These are phyloP conservation scores for Plantago major DNA, from an alignment of 257 asterid genomes.

Conservation along the genomic window DNA sequence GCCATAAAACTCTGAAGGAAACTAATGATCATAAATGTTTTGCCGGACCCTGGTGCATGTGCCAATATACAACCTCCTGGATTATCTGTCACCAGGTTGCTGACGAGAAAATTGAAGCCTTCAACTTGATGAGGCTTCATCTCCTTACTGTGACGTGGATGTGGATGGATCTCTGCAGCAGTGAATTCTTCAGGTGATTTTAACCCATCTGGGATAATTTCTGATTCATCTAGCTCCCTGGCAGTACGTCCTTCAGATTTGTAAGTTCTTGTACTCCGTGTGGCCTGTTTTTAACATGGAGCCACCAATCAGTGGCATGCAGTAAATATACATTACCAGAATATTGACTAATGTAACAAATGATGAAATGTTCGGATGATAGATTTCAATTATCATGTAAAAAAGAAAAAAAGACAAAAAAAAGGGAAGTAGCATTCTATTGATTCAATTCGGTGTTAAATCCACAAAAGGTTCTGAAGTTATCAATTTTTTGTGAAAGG, in stretches of 20 bases:
- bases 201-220: conserved; percentile 37
- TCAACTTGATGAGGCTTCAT: conserved; percentile 98
- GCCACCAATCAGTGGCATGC: conserved; percentile 18
- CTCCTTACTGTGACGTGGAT: conserved; percentile 86
- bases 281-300: conserved; percentile 36
- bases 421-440: too few species aligned
- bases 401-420: too few species aligned
- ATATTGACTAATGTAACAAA: not conserved
- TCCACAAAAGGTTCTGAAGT: too few species aligned
- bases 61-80: conserved; percentile 99
- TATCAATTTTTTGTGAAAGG: too few species aligned
- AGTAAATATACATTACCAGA: conserved; percentile 14
- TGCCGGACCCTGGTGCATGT: conserved; percentile 98
- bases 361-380: not conserved
- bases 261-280: conserved; percentile 66
- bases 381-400: too few species aligned
- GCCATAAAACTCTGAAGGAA: conserved; percentile 98
- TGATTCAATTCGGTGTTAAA: too few species aligned
- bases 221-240: conserved; percentile 47
- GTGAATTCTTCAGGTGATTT: conserved; percentile 44
- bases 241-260: conserved; percentile 58
- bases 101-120: conserved; percentile 88
- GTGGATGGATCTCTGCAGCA: conserved; percentile 70
- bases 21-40: conserved; percentile 94
- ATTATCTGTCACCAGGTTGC: conserved; percentile 75